phyloP scores from a whole-genome alignment of 228 moss, liverwort and hornwort species.

The Sphagnum magellanicum region DNA sequence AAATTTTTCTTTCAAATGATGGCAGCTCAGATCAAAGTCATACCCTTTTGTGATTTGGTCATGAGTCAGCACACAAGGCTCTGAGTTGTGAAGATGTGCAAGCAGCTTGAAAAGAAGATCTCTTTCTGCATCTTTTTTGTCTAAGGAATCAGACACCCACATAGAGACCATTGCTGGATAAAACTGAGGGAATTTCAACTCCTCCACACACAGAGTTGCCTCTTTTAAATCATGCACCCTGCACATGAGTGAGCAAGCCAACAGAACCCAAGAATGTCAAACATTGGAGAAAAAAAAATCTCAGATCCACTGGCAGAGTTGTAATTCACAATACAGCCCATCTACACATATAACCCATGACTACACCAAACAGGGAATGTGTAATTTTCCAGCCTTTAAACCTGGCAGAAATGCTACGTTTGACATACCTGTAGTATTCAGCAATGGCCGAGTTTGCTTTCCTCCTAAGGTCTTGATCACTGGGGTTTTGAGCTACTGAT shows the following conservation, averaged over 20 bases:
- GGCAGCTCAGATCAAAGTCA: background rate
- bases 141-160: conserved; percentile 75
- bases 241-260: conserved; percentile 3
- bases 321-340: no score
- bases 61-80: conserved; percentile 50
- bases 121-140: conserved; percentile 72
- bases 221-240: conserved; percentile 60
- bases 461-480: conserved; percentile 70
- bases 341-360: no score
- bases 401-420: no score
- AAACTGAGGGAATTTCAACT: conserved; percentile 61
- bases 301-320: no score
- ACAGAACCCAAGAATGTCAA: no score
- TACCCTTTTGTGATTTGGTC: conserved; percentile 84
- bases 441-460: conserved; percentile 58
- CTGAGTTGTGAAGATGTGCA: conserved; percentile 42
- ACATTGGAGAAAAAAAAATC: no score
- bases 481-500: conserved; percentile 22
- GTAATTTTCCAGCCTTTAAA: no score
- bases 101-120: conserved; percentile 65
- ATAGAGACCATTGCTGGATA: conserved; percentile 60
- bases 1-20: no score
- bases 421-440: conserved; percentile 69
- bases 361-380: no score
- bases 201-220: conserved; percentile 77